These are phyloP conservation scores for Balakata baccata DNA, from an alignment of 345 rosid genomes.

Conservation along the genomic window DNA sequence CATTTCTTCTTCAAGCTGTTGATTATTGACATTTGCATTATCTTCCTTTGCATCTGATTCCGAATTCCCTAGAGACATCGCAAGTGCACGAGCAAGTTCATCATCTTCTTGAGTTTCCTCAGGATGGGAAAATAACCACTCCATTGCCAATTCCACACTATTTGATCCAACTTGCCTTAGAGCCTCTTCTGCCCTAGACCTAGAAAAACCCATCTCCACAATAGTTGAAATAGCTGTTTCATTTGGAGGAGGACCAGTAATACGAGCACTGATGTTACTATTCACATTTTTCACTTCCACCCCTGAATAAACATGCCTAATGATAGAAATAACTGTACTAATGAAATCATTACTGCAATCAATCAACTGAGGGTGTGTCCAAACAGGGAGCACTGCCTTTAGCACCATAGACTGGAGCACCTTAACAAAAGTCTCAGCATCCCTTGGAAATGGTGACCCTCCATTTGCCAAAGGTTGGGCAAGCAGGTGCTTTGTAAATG, in stretches of 20 bases:
- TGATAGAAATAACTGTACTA: slow-evolving; percentile 68
- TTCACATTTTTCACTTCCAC: slow-evolving; percentile 75
- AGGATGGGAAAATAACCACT: slow-evolving; percentile 92
- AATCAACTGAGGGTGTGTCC: slow-evolving; percentile 78
- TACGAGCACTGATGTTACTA: slow-evolving; percentile 52
- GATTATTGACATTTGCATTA: slow-evolving; percentile 40
- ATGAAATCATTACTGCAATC: slow-evolving; percentile 79
- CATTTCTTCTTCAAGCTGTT: slow-evolving; percentile 63
- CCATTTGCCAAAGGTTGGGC: slow-evolving; percentile 68
- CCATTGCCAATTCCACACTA: slow-evolving; percentile 97
- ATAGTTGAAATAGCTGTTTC: slow-evolving; percentile 82
- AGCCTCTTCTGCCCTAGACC: slow-evolving; percentile 95
- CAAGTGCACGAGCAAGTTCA: slow-evolving; percentile 97
- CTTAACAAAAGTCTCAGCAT: slow-evolving; percentile 87
- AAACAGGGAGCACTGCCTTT: slow-evolving; percentile 87
- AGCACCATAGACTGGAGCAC: slow-evolving; percentile 89
- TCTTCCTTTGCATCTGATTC: slow-evolving; percentile 75
- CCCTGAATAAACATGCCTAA: slow-evolving; percentile 86
- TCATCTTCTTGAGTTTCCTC: slow-evolving; percentile 94
- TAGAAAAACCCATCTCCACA: slow-evolving; percentile 96
- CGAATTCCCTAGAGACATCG: slow-evolving; percentile 88
- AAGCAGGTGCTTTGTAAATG: slow-evolving; percentile 78
- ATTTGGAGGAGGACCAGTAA: slow-evolving; percentile 83
- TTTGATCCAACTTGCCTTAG: slow-evolving; percentile 86
- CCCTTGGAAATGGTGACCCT: slow-evolving; percentile 65